These are phyloP conservation scores for Nemania sp. DNA, from an alignment of 2,329 filamentous ascomycete species.

Conservation along the genomic window DNA sequence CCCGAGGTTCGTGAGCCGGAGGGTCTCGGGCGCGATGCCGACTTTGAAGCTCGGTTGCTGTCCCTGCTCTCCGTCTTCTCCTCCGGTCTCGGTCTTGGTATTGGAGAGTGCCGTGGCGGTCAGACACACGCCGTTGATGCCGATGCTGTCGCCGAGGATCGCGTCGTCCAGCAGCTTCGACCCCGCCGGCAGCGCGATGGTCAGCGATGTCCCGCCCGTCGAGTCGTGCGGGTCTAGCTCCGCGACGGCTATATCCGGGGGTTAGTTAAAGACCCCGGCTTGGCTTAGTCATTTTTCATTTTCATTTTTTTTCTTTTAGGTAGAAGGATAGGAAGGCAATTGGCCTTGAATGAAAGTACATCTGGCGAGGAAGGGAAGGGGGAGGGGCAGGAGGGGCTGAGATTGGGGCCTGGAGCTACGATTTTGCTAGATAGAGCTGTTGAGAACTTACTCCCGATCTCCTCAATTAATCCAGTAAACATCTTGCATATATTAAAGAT, in stretches of 20 bases:
- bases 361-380: no score
- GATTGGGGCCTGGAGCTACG: no score
- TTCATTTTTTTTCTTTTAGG: no score
- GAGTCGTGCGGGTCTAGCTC: constrained; percentile 78
- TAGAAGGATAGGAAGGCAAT: no score
- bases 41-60: constrained; percentile 71
- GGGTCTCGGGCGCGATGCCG: constrained; percentile 91
- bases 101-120: constrained; percentile 75
- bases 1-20: constrained; percentile 94
- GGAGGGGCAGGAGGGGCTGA: no score
- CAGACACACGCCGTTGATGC: constrained; percentile 92
- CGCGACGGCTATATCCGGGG: constrained; percentile 68
- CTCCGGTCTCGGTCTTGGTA: neutral
- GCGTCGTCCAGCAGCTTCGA: constrained; percentile 81
- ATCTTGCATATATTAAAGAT: constrained; percentile 51
- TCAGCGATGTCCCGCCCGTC: constrained; percentile 86
- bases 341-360: no score
- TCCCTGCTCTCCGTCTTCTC: neutral
- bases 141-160: constrained; percentile 89
- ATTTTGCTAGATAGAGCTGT: constrained; percentile 2
- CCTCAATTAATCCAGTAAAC: constrained; percentile 96
- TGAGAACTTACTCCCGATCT: constrained; percentile 76
- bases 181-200: constrained; percentile 69
- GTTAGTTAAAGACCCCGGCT: no score
- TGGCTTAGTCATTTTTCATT: constrained; percentile 31